Base-by-base conservation (phyloP, 2,329 filamentous ascomycete genomes). In the Exophiala sideris region DNA sequence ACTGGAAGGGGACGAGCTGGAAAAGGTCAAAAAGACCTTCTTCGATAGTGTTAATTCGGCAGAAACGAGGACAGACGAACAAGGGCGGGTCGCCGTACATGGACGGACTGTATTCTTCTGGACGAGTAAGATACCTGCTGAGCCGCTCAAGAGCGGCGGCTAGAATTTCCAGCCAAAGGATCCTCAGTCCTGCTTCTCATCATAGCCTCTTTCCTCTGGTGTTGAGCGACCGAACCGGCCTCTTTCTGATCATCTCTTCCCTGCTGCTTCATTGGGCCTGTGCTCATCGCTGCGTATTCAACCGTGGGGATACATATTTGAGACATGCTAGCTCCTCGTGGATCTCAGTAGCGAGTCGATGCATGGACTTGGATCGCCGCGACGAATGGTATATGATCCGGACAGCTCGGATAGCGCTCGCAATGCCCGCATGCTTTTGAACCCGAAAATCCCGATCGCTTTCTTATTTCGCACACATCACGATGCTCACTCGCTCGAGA, bases 41-140 rank as follows among this genome's bases (percentile, higher is more conserved):
- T 78, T 83, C 48, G 74, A 80, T 50, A 78, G 79, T 7, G 59
- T 89, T 56, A 72, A 74, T 29, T 72, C 68, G 11, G 71, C 73
- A 1, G 80, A 82, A 53, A 80, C 79, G 0, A 76, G 81, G 64
- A 76, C 73, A 55, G 85, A 88, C 59, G 79, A 79, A 5, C 75
- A 79, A 50, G 84, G 83, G 0, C 78, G 87, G 67, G 74, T 89
- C 48, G 78, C 79, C 14, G 66, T 88, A 40, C 84, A 89, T 70
- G 86, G 84, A 3, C 69, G 75, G 50, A 88, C 85, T 10, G 80
- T 80, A 66, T 77, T 83, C 63, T 79, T 75, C 8, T 89, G 85
- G 85, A 83, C 84, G 32, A 58, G 45, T 18, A 61, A 56, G 33
- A 63, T 64, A 34, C 60, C 61, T 42, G 49, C 47, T 41, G 45